A percentile compares a stretch with the other conserved stretches of the same genome.
Evolutionary conservation across 257 asterid species (phyloP).

Genomic region (Nicotiana knightiana): DNA sequence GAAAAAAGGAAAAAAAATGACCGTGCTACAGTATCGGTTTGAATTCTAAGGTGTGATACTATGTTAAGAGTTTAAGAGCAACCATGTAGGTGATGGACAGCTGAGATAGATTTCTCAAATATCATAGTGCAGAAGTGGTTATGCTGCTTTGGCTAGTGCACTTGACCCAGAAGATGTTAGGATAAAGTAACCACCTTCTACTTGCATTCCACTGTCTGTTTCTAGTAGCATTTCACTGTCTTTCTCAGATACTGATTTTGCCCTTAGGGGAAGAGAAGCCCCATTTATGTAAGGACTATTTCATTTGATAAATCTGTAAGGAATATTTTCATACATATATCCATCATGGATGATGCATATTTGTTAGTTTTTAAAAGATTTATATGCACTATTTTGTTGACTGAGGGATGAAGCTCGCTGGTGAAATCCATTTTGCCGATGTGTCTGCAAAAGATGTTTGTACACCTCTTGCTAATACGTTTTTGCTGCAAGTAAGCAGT

Average conservation of each 20-base stretch:
- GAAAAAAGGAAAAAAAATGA: neutral
- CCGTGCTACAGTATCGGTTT: neutral
- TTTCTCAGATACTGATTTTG: neutral
- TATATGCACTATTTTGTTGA: neutral
- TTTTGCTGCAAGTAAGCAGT: neutral
- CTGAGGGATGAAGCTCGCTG: neutral
- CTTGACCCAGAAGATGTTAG: too few relatives aligned
- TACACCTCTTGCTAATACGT: neutral
- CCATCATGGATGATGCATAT: neutral
- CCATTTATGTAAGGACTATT: neutral
- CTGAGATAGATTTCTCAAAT: neutral
- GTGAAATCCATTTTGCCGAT: neutral
- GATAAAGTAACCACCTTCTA: neutral
- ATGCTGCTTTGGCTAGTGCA: neutral
- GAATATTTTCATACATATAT: neutral
- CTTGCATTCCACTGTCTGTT: neutral
- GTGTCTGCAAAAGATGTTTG: neutral
- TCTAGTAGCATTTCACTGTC: neutral
- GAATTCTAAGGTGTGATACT: neutral
- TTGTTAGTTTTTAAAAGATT: neutral
- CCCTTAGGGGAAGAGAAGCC: neutral
- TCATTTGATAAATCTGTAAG: neutral
- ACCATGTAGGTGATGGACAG: neutral
- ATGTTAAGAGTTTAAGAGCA: neutral
- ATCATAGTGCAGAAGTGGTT: neutral